Conservation (phyloP, 2,329 filamentous ascomycete genomes). For the Aureobasidium leucospermi region DNA sequence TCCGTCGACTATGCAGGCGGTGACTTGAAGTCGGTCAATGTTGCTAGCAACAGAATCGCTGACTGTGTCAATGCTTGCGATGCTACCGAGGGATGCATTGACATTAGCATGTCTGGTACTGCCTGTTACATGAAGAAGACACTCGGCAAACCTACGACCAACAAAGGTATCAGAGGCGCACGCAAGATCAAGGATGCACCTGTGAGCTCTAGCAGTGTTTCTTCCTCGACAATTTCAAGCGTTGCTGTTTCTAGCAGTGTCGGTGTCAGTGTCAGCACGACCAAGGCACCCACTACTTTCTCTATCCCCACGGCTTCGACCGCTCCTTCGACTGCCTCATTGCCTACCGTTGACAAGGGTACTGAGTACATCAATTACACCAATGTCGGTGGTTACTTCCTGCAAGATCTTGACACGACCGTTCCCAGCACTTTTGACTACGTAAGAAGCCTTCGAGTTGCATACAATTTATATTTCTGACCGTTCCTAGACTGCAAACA, state of each 20-base stretch:
- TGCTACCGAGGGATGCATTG: constrained; percentile 12
- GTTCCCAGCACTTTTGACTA: constrained; percentile 55
- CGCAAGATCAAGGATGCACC: constrained; percentile 10
- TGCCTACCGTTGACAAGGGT: constrained; percentile 14
- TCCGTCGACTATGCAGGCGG: constrained; percentile 11
- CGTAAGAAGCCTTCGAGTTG: constrained; percentile 32
- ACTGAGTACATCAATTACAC: constrained; percentile 49
- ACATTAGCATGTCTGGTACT: constrained; percentile 14
- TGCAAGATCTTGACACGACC: constrained; percentile 55
- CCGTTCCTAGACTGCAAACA: constrained; percentile 44
- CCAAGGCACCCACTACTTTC: neutral
- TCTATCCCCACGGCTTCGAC: constrained; percentile 16
- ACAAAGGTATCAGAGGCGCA: constrained; percentile 3
- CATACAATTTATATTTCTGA: neutral
- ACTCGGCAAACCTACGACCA: neutral
- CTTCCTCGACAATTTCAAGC: too few species aligned
- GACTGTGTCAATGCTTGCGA: constrained; percentile 15
- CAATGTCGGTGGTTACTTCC: constrained; percentile 55
- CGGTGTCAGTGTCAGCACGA: neutral
- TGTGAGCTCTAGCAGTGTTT: constrained; percentile 1
- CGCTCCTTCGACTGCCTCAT: constrained; percentile 14
- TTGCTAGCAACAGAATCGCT: constrained; percentile 7
- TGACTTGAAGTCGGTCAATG: constrained; percentile 13
- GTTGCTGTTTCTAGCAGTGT: neutral
- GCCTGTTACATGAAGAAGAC: constrained; percentile 15